Base-by-base conservation (phyloP, 805 yeast species). In the Lachancea kluyveri region DNA sequence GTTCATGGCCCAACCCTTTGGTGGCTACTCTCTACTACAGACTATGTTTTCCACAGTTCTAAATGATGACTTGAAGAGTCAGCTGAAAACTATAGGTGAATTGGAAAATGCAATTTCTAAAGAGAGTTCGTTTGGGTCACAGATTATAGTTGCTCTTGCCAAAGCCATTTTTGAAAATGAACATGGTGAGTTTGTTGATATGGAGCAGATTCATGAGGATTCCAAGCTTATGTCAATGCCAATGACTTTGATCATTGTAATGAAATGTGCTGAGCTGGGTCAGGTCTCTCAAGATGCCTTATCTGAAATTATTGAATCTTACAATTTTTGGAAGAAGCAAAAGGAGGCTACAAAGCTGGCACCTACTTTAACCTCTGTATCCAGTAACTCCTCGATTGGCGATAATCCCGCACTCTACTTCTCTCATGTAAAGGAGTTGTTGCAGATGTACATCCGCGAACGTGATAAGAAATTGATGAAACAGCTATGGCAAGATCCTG, bases 401-500 rank as follows among this genome's bases (percentile, higher is more conserved):
- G 35, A 33, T 8, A 36, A 29, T 12, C 39, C 37, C n/a, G 68
- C 70, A 3, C 63, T 64, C 13, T 47, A 70, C 24, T 81, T 70
- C 45, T 59, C 74, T 6, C 66, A 68, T 39, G 50, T 82, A 9
- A 75, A 73, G 37, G 77, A 79, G 34, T 67, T 80, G 33, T 72
- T 81, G 57, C 77, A 72, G 38, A 57, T 81, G 11, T 70, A 70
- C 41, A 62, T 83, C 1, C 70, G 92, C 21, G 78, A 74, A 36
- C 72, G 75, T 21, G 98, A 90, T 50, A 87, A 85, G 52, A 74
- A 76, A 35, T 60, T 80, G 25, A 58, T 88, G 64, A 77, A 77
- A 46, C 78, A 79, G 48, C 52, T 88, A 25, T 85, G 95, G 94
- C 76, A 74, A 27, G 95, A 88, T 45, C 86, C 90, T 0, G 84